Percentiles rank a stretch among this genome's conserved stretches.
Evolutionary conservation across 2,329 filamentous ascomycete species (phyloP).

Genomic region (Diaporthe citri): DNA sequence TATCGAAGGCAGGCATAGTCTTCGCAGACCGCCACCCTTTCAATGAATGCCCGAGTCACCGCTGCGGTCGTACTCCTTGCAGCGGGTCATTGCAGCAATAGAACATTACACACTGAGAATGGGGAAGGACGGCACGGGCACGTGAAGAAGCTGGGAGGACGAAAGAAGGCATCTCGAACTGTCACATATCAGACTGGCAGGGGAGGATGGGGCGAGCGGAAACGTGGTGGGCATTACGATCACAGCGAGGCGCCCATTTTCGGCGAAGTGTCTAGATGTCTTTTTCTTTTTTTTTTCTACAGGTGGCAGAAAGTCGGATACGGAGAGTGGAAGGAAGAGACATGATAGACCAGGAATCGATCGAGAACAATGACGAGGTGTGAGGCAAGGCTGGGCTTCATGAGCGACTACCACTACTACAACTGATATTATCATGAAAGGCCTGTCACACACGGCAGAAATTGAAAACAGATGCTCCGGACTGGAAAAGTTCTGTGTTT

Average conservation of each 20-base stretch:
- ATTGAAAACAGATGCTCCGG: not conserved
- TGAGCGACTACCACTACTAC: not conserved
- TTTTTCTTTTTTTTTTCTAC: not conserved
- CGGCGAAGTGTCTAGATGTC: constrained; percentile 10
- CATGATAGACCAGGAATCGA: not conserved
- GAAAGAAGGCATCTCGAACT: not conserved
- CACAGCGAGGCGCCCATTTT: constrained; percentile 34
- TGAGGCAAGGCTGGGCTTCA: not conserved
- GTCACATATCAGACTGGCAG: constrained; percentile 7
- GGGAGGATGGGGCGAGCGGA: not conserved
- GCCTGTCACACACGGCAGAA: not conserved
- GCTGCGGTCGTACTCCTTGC: not conserved
- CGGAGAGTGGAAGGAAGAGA: constrained; percentile 8
- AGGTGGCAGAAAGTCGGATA: constrained; percentile 22
- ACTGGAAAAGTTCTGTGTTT: not conserved
- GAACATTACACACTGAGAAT: not conserved
- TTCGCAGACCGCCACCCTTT: not conserved
- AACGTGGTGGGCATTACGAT: constrained; percentile 4
- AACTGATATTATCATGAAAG: constrained; percentile 17
- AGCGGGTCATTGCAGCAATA: not conserved
- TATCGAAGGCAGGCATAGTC: not conserved
- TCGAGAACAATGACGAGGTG: not conserved
- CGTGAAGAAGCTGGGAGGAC: not conserved
- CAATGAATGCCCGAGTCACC: not conserved
- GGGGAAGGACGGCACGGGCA: not conserved